phyloP scores from a whole-genome alignment of 2,329 filamentous ascomycete species.

The Nemania sp. region DNA sequence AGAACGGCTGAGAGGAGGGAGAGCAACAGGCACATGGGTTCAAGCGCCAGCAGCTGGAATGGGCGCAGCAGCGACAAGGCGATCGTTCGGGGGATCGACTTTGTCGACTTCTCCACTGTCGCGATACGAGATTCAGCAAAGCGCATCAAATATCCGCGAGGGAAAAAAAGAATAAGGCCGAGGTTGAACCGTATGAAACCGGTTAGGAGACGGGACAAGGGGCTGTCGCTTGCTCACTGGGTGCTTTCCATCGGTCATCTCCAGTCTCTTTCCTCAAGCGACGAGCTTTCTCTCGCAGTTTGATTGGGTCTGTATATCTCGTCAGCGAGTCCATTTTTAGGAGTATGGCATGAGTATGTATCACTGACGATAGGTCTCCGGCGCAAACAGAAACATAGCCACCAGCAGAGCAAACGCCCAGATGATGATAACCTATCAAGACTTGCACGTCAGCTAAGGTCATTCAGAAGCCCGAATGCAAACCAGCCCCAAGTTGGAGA shows the following conservation, averaged over 20 bases:
- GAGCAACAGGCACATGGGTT: constrained; percentile 84
- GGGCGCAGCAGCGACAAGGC: constrained; percentile 66
- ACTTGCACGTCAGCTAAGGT: constrained; percentile 17
- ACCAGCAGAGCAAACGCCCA: constrained; percentile 71
- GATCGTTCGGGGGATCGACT: constrained; percentile 68
- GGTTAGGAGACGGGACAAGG: not conserved
- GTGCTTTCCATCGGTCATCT: constrained; percentile 75
- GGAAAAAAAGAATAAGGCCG: no score
- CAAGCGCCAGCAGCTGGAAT: constrained; percentile 76
- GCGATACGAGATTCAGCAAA: not conserved
- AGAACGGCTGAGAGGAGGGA: constrained; percentile 83
- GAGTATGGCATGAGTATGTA: not conserved
- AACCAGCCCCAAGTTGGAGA: not conserved
- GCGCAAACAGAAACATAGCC: constrained; percentile 72
- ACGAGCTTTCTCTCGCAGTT: constrained; percentile 74
- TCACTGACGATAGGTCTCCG: constrained; percentile 79
- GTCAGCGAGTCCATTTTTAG: not conserved
- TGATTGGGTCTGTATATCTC: constrained; percentile 58
- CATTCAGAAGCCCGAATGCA: not conserved
- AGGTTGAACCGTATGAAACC: not conserved
- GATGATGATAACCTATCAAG: constrained; percentile 66
- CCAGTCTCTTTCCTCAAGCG: constrained; percentile 73
- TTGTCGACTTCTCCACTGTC: constrained; percentile 66
- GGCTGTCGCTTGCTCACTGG: constrained; percentile 46
- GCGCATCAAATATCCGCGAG: not conserved